Evolutionary conservation across 202 grass and related monocot genomes (phyloP), one percentile per base, ranked within the genome.

Genomic region (Carex arenaria): DNA sequence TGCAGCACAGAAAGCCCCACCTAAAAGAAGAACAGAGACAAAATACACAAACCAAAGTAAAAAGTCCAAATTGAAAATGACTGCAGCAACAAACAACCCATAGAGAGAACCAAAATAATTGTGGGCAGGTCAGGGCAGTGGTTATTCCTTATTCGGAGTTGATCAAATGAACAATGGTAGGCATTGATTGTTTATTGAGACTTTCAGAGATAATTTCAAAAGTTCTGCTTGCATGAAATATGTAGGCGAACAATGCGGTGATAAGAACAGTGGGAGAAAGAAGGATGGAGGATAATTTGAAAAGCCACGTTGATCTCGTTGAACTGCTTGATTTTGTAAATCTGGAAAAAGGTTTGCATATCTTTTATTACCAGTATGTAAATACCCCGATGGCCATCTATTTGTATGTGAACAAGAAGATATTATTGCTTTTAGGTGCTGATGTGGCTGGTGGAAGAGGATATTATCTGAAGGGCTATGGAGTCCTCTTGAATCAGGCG

Each of bases 381-480:
- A 64, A 18, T 61, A 7, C 32, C 82, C 30, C 36, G 10, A 72
- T 38, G 36, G 22, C 18, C 59, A 18, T 22, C 14, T 3, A 2
- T 61, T 32, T 72, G 53, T 64, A 20, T 1, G 60, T 8, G 69
- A 61, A 30, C 80, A 84, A 68, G 32, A 53, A 83, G 26, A 47
- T 60, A 38, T 72, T n/a, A 14, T 83, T 83, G 23, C 8, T 10
- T 67, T 19, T 51, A 95, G 95, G 95, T 87, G 85, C 93, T 82
- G 89, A 98, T 82, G 93, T 98, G 51, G 96, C 96, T 75, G 96
- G 96, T 67, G 96, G 96, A 64, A 90, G 96, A 80, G 93, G 96
- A 52, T 98, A 76, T 66, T 98, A 90, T 90, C 84, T 98, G 85
- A 98, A 98, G 86, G 91, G 82, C 15, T 72, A 90, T 4, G 96